phyloP scores from a whole-genome alignment of 371 early-diverging fungal species.

The Fennellomyces sp. region DNA sequence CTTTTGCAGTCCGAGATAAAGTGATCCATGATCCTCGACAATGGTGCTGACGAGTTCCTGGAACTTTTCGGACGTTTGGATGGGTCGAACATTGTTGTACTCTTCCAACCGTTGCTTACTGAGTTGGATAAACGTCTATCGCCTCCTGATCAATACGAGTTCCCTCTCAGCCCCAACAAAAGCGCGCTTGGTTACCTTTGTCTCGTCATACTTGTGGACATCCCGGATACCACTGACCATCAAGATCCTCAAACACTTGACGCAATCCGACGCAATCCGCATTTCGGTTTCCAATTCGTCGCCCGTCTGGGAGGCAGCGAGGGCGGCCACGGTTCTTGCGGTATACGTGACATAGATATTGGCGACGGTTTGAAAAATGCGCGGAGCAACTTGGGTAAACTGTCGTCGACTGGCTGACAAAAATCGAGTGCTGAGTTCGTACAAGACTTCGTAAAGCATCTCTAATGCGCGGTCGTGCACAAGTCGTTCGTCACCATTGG shows the following conservation, averaged over 20 bases:
- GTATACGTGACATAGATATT: constrained; percentile 61
- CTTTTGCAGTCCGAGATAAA: constrained; percentile 77
- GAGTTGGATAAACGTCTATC: constrained; percentile 49
- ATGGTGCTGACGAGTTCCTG: constrained; percentile 42
- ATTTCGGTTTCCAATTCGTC: constrained; percentile 29
- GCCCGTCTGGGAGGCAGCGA: neutral
- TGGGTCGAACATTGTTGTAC: constrained; percentile 47
- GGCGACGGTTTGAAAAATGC: constrained; percentile 62
- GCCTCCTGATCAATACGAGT: neutral
- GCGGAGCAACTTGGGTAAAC: constrained; percentile 70
- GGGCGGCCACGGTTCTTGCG: constrained; percentile 26
- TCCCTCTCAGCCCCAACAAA: neutral
- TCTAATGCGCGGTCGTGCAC: constrained; percentile 76
- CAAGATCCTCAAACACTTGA: constrained; percentile 76
- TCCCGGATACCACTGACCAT: constrained; percentile 78
- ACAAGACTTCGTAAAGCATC: constrained; percentile 78
- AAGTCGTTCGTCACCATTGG: constrained; percentile 36
- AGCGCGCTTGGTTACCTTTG: constrained; percentile 46
- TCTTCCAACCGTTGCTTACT: constrained; percentile 61
- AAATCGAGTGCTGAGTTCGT: constrained; percentile 78
- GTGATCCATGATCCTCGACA: constrained; percentile 79
- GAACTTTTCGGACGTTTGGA: neutral
- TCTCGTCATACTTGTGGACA: constrained; percentile 64
- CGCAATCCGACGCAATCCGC: constrained; percentile 55
- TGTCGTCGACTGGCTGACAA: constrained; percentile 69